Evolutionary conservation across 129 eudicot species (phyloP), one percentile per base, ranked within the genome.

Genomic region (Heracleum sosnowskyi): DNA sequence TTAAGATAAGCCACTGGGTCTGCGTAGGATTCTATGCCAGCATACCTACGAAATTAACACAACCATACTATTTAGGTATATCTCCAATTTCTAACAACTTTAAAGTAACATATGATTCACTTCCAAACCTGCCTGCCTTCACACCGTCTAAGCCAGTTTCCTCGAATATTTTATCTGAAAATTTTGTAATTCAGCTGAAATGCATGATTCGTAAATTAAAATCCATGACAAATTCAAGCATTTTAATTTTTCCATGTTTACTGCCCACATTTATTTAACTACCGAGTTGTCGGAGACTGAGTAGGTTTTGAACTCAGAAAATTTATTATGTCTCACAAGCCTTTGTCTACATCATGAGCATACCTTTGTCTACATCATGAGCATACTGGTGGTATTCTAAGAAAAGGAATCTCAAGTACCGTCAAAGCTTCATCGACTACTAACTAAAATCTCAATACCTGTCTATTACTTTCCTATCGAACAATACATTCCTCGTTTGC

Each of bases 21-120:
- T 34, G 85, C 89, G 66, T 80, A 91, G 29, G 97, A 91, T 64
- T 75, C 74, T 34, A 87, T 82, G 24, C 77, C 84, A 29, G 82
- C 77, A 69, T 69, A 83, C 76, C 97, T 91, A 68, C 20, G 13
- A 53, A 72, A 75, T 36, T 29, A 77, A 74, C 20, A 60, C 0
- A 26, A 76, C 24, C 73, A n/a, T 37, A 41, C 46, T 35, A 63
- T 46, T 76, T 79, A 66, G 39, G 29, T 5, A 53, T 77, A 69
- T 29, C 34, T 34, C 75, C 31, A 22, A 31, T 3, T 28, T n/a
- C 11, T 12, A 26, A 73, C 15, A 51, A 60, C 20, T 31, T 7
- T n/a, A 7, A 24, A 36, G 46, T 53, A 77, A 57, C 51, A 35
- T 40, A 44, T 44, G 68, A 11, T 60, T 74, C 6, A 28, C 18